A percentile compares a stretch with the other conserved stretches of the same genome.
Evolutionary conservation across 2,329 filamentous ascomycete genomes (phyloP).

Genomic region (Eutypella sp.): DNA sequence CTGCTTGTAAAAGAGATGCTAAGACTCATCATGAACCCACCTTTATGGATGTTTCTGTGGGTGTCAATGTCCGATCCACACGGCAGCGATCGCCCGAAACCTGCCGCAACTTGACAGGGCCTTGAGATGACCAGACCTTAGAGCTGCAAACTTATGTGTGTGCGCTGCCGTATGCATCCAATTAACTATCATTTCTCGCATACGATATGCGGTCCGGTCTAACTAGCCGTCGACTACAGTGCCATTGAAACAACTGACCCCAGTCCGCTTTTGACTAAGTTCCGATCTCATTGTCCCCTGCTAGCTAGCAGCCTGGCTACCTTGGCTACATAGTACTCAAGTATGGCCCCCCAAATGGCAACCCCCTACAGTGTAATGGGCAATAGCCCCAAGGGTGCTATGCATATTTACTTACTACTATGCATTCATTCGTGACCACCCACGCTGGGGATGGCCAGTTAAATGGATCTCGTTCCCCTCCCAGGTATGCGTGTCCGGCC

Average conservation of each 20-base stretch:
- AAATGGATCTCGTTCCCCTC: not conserved
- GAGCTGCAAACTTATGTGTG: slow-evolving; percentile 4
- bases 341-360: not conserved
- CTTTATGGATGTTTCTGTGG: slow-evolving; percentile 1
- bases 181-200: not conserved
- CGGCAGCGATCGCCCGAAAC: slow-evolving; percentile 8
- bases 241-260: not conserved
- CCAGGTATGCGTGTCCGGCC: not conserved
- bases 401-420: not conserved
- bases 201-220: not conserved
- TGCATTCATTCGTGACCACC: too few relatives aligned
- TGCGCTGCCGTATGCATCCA: not conserved
- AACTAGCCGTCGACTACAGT: not conserved
- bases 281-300: not conserved
- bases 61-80: slow-evolving; percentile 7
- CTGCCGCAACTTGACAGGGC: too few relatives aligned
- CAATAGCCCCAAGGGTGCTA: not conserved
- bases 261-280: not conserved
- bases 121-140: slow-evolving; percentile 1
- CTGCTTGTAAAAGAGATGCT: too few relatives aligned
- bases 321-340: not conserved
- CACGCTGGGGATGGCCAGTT: not conserved
- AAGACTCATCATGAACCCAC: not conserved
- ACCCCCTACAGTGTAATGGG: not conserved
- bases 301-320: too few relatives aligned